phyloP scores from a whole-genome alignment of 225 moss, liverwort and hornwort species.

The Rhytidiadelphus loreus region DNA sequence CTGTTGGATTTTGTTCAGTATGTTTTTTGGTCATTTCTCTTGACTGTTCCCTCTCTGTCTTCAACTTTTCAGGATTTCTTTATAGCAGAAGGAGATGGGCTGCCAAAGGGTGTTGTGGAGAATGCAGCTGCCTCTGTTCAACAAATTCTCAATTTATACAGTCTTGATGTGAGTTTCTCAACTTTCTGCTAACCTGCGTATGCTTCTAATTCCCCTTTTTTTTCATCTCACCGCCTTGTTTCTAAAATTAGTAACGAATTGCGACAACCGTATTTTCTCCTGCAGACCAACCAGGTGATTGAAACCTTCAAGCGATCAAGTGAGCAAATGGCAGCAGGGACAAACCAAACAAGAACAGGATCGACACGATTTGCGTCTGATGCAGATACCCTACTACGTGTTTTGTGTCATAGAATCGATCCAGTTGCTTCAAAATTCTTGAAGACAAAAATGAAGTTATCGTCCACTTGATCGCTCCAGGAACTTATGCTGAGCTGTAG shows the following conservation, averaged over 20 bases:
- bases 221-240: neutral
- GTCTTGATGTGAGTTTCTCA: constrained; percentile 58
- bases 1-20: neutral
- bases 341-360: constrained; percentile 48
- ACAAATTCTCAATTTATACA: constrained; percentile 79
- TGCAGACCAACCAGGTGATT: constrained; percentile 70
- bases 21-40: neutral
- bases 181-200: neutral
- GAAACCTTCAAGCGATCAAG: constrained; percentile 83
- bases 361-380: constrained; percentile 66
- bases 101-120: constrained; percentile 83
- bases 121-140: constrained; percentile 67
- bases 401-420: constrained; percentile 88
- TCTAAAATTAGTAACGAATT: neutral
- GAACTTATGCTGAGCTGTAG: neutral
- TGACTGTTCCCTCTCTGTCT: neutral
- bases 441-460: constrained; percentile 91
- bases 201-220: neutral
- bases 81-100: constrained; percentile 92
- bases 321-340: constrained; percentile 84
- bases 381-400: constrained; percentile 82
- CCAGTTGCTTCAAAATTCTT: constrained; percentile 83
- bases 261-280: neutral
- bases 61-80: constrained; percentile 66
- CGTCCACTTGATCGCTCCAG: constrained; percentile 49